Evolutionary conservation across 139 green algal genomes (phyloP), one percentile per base, ranked within the genome.

Genomic region (Trebouxia sp.): DNA sequence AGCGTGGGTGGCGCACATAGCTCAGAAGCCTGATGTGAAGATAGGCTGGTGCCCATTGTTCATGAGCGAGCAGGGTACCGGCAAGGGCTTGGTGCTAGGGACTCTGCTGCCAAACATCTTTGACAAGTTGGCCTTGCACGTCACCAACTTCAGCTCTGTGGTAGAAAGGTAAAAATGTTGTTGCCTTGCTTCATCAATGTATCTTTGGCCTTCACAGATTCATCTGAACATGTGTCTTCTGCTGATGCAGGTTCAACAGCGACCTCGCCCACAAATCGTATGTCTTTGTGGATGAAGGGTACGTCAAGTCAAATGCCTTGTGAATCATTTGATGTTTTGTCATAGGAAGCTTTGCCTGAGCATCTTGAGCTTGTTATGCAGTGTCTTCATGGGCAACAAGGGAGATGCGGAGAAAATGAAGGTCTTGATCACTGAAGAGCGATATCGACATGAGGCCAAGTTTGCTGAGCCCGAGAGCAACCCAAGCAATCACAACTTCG

Each of bases 401-500:
- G 53, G 53, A 65, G 53, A 65, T n/a, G 53, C 53, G 35, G 53
- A 58, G 50, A 58, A 58, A 22, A 58, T 58, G 50, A 58, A 58
- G n/a, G 50, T 58, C 50, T 17, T 58, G 53, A 65, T 65, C 24
- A 65, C 53, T 38, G 53, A 65, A 65, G 53, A 65, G 53, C 53
- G 53, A 26, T 65, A 65, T 65, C 24, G 53, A 9, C 53, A 65
- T 37, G 53, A 65, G 24, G 53, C 53, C 53, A 65, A 65, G 53
- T 65, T 65, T n/a, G 53, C 53, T n/a, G 53, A 65, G 53, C 53
- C 53, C 35, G 53, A 65, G 53, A 65, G 53, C 53, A 65, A 65
- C 24, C 24, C 24, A 65, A 37, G 53, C 53, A 65, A 35, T 65
- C 53, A 65, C 53, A 65, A 65, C 53, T 65, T 65, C 35, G 53